Conservation (phyloP, 2,329 filamentous ascomycete species). For the Amylocarpus encephaloides region DNA sequence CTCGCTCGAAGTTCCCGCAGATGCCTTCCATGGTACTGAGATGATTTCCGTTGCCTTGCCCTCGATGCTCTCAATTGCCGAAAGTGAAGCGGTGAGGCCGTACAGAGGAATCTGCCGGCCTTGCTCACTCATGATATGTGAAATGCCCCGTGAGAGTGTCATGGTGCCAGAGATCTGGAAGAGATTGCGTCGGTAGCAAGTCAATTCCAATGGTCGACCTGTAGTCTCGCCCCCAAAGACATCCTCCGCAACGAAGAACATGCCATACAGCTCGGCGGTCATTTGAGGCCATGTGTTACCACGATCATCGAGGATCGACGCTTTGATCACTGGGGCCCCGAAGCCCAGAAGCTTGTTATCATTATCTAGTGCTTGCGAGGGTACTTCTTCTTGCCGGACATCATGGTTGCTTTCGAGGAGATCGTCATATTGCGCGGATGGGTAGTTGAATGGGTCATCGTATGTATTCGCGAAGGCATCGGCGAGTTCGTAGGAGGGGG, state of each 20-base stretch:
- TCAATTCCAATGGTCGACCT: constrained; percentile 69
- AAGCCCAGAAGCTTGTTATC: constrained; percentile 72
- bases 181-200: constrained; percentile 89
- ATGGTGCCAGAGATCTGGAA: constrained; percentile 92
- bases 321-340: constrained; percentile 54
- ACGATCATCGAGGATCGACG: constrained; percentile 58
- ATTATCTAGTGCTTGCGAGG: constrained; percentile 48
- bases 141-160: constrained; percentile 65
- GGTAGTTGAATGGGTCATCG: constrained; percentile 58
- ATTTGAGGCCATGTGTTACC: constrained; percentile 60
- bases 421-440: constrained; percentile 39
- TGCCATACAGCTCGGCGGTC: constrained; percentile 73
- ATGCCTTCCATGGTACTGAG: constrained; percentile 87
- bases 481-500: constrained; percentile 55
- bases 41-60: constrained; percentile 91
- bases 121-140: constrained; percentile 70
- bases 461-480: constrained; percentile 55
- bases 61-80: constrained; percentile 86
- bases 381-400: constrained; percentile 13
- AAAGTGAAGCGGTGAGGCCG: constrained; percentile 74
- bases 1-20: constrained; percentile 21
- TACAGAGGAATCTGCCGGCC: constrained; percentile 71
- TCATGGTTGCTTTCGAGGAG: constrained; percentile 28
- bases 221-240: constrained; percentile 50
- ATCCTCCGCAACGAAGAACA: constrained; percentile 83